Evolutionary conservation across 1,284 basidiomycete species (phyloP).

Genomic region (Pseudozyma flocculosa): DNA sequence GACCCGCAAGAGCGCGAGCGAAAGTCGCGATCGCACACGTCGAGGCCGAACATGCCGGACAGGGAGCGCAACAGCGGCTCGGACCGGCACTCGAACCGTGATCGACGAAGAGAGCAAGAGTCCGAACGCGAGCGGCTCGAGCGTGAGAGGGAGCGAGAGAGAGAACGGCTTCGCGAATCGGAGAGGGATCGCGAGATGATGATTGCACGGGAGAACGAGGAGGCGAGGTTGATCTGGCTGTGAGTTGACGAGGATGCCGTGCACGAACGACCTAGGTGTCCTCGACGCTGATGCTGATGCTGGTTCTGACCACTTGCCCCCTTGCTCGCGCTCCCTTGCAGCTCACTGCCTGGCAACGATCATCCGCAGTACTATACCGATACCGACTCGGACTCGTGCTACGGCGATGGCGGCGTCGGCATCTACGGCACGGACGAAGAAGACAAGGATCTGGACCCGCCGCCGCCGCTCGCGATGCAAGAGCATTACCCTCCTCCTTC

Average conservation of each 20-base stretch:
- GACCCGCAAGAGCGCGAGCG: neutral
- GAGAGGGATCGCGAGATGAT: conserved; percentile 33
- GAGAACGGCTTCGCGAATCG: conserved; percentile 33
- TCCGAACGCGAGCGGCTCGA: conserved; percentile 7
- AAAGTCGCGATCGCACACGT: neutral
- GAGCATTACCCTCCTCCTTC: conserved; percentile 26
- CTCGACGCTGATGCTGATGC: too few species aligned
- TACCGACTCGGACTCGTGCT: conserved; percentile 42
- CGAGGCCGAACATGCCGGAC: neutral
- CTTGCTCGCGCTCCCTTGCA: neutral
- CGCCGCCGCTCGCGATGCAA: conserved; percentile 21
- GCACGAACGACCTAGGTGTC: too few species aligned
- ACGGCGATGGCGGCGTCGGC: conserved; percentile 24
- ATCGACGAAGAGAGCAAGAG: conserved; percentile 30
- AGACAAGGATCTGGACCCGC: conserved; percentile 34
- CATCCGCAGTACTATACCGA: conserved; percentile 50
- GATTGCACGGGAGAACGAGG: conserved; percentile 38
- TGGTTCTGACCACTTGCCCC: too few species aligned
- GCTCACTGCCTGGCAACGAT: conserved; percentile 43
- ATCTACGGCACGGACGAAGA: conserved; percentile 30
- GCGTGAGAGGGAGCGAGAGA: conserved; percentile 30
- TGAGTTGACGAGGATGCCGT: too few species aligned
- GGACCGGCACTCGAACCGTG: conserved; percentile 2
- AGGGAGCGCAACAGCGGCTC: neutral
- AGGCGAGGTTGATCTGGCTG: conserved; percentile 39